Percentiles rank a stretch among this genome's conserved stretches.
Evolutionary conservation across 805 yeast species (phyloP).

Genomic region (Kregervanrija pseudodelftensis): DNA sequence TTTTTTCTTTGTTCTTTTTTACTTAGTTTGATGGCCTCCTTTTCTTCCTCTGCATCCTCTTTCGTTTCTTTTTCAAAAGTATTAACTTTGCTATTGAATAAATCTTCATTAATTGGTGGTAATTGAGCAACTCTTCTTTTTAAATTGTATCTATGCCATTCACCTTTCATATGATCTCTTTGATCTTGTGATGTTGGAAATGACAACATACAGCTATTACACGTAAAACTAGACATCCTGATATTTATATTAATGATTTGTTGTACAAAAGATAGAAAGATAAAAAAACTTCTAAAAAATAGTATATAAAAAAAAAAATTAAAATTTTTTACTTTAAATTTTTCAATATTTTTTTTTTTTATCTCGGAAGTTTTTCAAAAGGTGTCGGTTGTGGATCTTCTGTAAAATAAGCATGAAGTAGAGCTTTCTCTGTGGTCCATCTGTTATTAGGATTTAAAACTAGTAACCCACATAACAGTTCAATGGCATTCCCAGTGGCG

Average conservation of each 20-base stretch:
- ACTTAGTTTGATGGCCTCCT: slow-evolving; percentile 15
- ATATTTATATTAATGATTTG: not conserved
- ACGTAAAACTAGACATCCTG: slow-evolving; percentile 37
- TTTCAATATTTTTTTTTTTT: slow-evolving; percentile 19
- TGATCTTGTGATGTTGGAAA: slow-evolving; percentile 80
- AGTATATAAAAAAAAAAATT: not conserved
- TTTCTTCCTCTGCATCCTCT: slow-evolving; percentile 20
- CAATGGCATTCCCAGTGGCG: slow-evolving; percentile 79
- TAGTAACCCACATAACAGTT: slow-evolving; percentile 65
- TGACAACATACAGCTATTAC: slow-evolving; percentile 83
- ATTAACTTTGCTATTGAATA: slow-evolving; percentile 24
- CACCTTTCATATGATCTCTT: slow-evolving; percentile 91
- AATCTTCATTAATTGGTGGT: slow-evolving; percentile 47
- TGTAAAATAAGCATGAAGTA: slow-evolving; percentile 58
- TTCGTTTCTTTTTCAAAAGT: slow-evolving; percentile 4
- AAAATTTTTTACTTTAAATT: not conserved
- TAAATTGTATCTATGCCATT: slow-evolving; percentile 95
- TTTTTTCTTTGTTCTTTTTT: slow-evolving; percentile 45
- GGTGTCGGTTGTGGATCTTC: slow-evolving; percentile 73
- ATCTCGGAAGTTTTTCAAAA: slow-evolving; percentile 50
- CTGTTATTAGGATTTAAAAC: slow-evolving; percentile 73
- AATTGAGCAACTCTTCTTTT: slow-evolving; percentile 86
- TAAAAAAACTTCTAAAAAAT: not conserved
- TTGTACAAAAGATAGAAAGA: not conserved
- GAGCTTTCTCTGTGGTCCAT: slow-evolving; percentile 55